Evolutionary conservation across 192 early-diverging fungal species (phyloP).

Genomic region (Chytriomyces sp.): DNA sequence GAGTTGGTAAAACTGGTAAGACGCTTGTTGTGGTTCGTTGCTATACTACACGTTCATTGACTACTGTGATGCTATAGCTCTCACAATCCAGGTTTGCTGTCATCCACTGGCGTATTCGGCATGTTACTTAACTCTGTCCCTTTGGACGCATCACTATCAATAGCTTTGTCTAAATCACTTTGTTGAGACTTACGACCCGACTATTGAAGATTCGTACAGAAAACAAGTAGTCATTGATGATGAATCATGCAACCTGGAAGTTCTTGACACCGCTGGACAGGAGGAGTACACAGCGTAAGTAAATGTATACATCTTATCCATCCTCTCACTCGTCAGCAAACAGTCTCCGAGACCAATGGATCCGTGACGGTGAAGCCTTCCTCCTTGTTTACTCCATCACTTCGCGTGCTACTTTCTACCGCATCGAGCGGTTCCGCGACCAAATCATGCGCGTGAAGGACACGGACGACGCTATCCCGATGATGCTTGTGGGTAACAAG

Average conservation of each 20-base stretch:
- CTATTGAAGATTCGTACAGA: constrained; percentile 98
- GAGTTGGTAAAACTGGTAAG: constrained; percentile 55
- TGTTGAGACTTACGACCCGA: constrained; percentile 81
- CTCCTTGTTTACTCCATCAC: constrained; percentile 92
- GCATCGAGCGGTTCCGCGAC: constrained; percentile 87
- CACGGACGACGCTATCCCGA: constrained; percentile 9
- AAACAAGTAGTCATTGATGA: constrained; percentile 94
- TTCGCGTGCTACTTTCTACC: constrained; percentile 86
- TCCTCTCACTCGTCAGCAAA: background rate
- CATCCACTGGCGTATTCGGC: background rate
- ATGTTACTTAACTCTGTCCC: background rate
- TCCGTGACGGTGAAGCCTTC: constrained; percentile 95
- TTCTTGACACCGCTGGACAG: constrained; percentile 95
- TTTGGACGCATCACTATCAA: background rate
- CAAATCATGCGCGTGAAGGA: constrained; percentile 90
- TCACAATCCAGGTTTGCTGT: constrained; percentile 40
- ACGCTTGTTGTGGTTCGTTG: background rate
- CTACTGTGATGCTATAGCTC: constrained; percentile 5
- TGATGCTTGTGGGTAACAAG: constrained; percentile 67
- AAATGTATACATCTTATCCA: background rate
- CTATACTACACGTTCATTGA: background rate
- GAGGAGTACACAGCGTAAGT: constrained; percentile 85
- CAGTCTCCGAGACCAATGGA: constrained; percentile 90
- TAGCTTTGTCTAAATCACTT: constrained; percentile 53
- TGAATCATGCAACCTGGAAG: constrained; percentile 82